Conservation (phyloP, 805 yeast genomes). For the Candida berthetii region DNA sequence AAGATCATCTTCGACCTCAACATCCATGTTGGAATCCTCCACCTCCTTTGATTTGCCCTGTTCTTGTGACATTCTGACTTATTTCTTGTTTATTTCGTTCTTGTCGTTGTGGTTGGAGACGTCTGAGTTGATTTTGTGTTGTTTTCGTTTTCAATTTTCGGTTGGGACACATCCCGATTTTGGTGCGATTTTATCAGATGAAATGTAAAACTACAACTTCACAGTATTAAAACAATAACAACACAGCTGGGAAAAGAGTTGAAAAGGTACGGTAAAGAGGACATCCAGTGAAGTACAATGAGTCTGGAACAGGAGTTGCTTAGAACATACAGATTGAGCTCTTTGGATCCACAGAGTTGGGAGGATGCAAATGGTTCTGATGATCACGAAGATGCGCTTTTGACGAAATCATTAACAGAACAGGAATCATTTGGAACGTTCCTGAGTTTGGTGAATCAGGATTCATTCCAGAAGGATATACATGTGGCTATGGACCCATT, state of each 20-base stretch:
- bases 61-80: not conserved
- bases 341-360: conserved; percentile 37
- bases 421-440: conserved; percentile 6
- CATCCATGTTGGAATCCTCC: conserved; percentile 1
- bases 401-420: conserved; percentile 4
- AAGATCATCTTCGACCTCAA: conserved; percentile 2
- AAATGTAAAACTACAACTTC: too few species aligned
- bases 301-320: conserved; percentile 21
- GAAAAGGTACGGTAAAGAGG: too few species aligned
- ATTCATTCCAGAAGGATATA: conserved; percentile 18
- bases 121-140: too few species aligned
- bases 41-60: not conserved
- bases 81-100: not conserved
- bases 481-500: conserved; percentile 48
- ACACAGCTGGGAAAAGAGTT: not conserved
- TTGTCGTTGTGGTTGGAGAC: too few species aligned
- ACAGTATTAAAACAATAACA: too few species aligned
- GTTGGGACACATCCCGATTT: too few species aligned
- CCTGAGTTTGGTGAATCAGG: conserved; percentile 15
- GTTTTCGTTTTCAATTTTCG: too few species aligned
- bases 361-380: conserved; percentile 3
- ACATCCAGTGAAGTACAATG: not conserved
- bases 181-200: too few species aligned
- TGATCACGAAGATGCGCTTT: not conserved
- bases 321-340: conserved; percentile 36